Base-by-base conservation (phyloP, 176 grass and related monocot species). In the Cenchrus purpureus region DNA sequence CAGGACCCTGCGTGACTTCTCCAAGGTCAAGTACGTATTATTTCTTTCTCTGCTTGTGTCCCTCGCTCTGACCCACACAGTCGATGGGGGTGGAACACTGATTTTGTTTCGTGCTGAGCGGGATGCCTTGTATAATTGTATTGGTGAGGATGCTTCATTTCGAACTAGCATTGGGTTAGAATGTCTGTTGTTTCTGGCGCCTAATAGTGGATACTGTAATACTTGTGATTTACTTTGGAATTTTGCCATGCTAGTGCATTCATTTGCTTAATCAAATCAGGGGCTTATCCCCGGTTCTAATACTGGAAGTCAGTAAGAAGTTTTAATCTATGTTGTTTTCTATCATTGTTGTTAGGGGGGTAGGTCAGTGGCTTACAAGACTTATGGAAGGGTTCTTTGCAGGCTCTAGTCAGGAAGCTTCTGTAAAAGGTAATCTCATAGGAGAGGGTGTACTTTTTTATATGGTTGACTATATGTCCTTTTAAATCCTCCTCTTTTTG, bases 321-420 rank as follows among this genome's bases (percentile, higher is more conserved):
- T 34, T 34, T 34, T 40, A 40, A 40, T 40, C 3, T 40, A 40
- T 40, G 37, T 4, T 46, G 45, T 46, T 40, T 53, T 83, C 45
- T 61, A 54, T 63, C 46, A 63, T 75, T 81, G 45, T 75, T 64
- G 55, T 57, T 50, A 98, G 95, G 83, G 95, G 95, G 49, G 89
- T 95, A n/a, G 95, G 93, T 5, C 74, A 69, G 73, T 98, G 89
- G 89, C 83, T 95, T 14, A 58, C 87, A 71, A 50, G 44, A 1
- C 68, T 83, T 20, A 91, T 98, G 89, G 86, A 87, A 88, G 93
- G 53, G 34, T 93, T 79, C 76, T 95, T 98, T 85, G 71, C 63
- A 43, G 74, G 80, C 58, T 52, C 71, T 32, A 63, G 48, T 75
- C 37, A 68, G 31, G 77, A 88, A 19, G 71, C 92, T 52, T 80